Conservation (phyloP, 2,329 filamentous ascomycete species). For the Aureobasidium mangrovei region DNA sequence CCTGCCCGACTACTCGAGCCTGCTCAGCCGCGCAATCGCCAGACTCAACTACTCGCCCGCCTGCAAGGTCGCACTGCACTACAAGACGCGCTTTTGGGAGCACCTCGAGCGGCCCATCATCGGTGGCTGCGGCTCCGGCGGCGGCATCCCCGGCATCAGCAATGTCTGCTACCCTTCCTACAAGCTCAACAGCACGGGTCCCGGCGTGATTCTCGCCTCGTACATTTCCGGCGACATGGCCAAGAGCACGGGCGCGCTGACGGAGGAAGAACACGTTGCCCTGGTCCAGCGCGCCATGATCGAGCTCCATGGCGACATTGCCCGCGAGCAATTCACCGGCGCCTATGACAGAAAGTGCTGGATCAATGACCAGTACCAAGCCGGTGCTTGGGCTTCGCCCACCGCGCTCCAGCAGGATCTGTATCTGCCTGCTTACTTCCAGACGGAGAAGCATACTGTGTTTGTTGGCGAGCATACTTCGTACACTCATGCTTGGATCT, state of each 20-base stretch:
- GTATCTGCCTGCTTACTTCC: slow-evolving; percentile 64
- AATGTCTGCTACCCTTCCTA: slow-evolving; percentile 60
- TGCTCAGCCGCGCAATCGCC: slow-evolving; percentile 40
- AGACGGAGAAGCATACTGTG: slow-evolving; percentile 60
- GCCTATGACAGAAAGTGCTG: slow-evolving; percentile 58
- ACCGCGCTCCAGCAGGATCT: slow-evolving; percentile 57
- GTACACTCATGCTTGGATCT: slow-evolving; percentile 65
- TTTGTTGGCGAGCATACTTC: slow-evolving; percentile 41
- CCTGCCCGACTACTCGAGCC: slow-evolving; percentile 45
- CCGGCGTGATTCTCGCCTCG: slow-evolving; percentile 52
- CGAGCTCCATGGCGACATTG: slow-evolving; percentile 56
- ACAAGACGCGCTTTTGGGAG: slow-evolving; percentile 55
- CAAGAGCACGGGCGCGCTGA: slow-evolving; percentile 39
- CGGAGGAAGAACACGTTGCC: slow-evolving; percentile 53
- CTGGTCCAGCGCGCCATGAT: slow-evolving; percentile 57
- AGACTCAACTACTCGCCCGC: slow-evolving; percentile 42
- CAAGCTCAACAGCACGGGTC: slow-evolving; percentile 54
- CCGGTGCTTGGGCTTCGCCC: slow-evolving; percentile 54
- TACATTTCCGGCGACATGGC: slow-evolving; percentile 45
- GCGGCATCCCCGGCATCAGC: slow-evolving; percentile 53
- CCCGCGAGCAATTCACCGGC: slow-evolving; percentile 55
- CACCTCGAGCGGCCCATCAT: slow-evolving; percentile 48
- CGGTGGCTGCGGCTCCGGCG: slow-evolving; percentile 53
- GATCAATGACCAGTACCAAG: slow-evolving; percentile 52
- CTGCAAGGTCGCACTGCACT: slow-evolving; percentile 57